These are phyloP conservation scores for Stenocarpella maydis DNA, from an alignment of 2,329 filamentous ascomycete species.

Conservation along the genomic window DNA sequence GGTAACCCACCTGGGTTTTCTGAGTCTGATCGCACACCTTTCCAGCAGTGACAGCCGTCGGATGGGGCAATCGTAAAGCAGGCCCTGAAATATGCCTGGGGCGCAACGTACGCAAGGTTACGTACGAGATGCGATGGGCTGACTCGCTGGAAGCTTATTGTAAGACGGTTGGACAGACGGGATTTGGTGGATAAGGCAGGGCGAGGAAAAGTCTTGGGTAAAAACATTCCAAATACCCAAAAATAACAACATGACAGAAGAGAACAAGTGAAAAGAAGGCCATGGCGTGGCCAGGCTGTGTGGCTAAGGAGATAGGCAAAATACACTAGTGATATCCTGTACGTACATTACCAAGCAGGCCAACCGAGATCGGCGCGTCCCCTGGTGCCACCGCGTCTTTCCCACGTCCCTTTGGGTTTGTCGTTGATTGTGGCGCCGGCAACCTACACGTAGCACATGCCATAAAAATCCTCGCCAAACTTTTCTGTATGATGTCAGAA, in stretches of 20 bases:
- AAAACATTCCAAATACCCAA: constrained; percentile 14
- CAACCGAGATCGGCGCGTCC: constrained; percentile 15
- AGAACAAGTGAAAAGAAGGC: no score
- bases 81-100: not conserved
- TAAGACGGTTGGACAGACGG: not conserved
- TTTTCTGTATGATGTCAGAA: not conserved
- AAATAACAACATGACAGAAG: constrained; percentile 4
- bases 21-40: not conserved
- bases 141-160: constrained; percentile 15
- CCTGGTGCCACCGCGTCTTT: constrained; percentile 5
- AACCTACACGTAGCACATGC: constrained; percentile 1
- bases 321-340: not conserved
- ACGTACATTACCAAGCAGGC: constrained; percentile 22
- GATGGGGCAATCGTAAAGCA: not conserved
- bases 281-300: not conserved
- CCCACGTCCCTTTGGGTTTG: not conserved
- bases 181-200: constrained; percentile 17
- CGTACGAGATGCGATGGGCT: not conserved
- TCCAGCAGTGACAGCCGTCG: no score
- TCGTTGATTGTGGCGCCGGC: not conserved
- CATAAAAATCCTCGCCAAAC: not conserved
- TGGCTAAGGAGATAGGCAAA: constrained; percentile 6
- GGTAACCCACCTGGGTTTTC: no score
- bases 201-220: constrained; percentile 5
- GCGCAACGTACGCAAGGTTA: not conserved